Evolutionary conservation across 176 grass and related monocot genomes (phyloP).

Genomic region (Aegilops sharonensis): DNA sequence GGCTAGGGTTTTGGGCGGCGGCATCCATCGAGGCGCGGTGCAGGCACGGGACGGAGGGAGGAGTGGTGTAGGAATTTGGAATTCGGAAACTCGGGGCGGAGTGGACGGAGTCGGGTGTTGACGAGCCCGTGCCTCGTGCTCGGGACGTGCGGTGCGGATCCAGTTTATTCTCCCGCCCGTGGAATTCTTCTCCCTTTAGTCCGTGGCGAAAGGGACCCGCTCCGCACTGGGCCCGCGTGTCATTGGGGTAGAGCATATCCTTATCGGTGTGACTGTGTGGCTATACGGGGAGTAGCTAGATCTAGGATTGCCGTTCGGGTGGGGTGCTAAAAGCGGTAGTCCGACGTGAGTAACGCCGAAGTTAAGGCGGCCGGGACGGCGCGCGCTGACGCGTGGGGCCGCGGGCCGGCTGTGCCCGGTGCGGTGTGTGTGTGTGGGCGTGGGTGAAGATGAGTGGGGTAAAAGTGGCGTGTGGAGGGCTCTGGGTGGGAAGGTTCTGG

Average conservation of each 20-base stretch:
- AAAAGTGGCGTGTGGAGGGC: not conserved
- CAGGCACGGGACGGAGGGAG: constrained; percentile 5
- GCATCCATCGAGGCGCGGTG: constrained; percentile 16
- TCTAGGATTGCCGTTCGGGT: constrained; percentile 26
- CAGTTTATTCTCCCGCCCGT: not conserved
- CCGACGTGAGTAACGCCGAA: constrained; percentile 9
- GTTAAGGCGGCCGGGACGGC: not conserved
- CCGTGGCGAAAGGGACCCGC: not conserved
- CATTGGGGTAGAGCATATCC: not conserved
- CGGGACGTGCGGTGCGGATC: constrained; percentile 13
- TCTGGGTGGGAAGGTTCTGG: constrained; percentile 43
- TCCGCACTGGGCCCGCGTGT: not conserved
- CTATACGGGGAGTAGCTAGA: constrained; percentile 4
- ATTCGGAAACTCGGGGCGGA: not conserved
- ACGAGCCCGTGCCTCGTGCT: constrained; percentile 31
- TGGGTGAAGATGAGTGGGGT: not conserved
- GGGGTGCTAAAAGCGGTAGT: not conserved
- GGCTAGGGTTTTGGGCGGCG: constrained; percentile 59
- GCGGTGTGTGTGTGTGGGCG: not conserved
- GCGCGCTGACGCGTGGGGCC: constrained; percentile 23
- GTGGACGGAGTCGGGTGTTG: constrained; percentile 37
- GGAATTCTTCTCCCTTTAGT: rapidly evolving
- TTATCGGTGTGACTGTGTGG: not conserved
- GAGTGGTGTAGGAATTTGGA: constrained; percentile 4
- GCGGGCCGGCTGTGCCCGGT: not conserved